phyloP scores from a whole-genome alignment of 2,329 filamentous ascomycete species.

The Onygena corvina region DNA sequence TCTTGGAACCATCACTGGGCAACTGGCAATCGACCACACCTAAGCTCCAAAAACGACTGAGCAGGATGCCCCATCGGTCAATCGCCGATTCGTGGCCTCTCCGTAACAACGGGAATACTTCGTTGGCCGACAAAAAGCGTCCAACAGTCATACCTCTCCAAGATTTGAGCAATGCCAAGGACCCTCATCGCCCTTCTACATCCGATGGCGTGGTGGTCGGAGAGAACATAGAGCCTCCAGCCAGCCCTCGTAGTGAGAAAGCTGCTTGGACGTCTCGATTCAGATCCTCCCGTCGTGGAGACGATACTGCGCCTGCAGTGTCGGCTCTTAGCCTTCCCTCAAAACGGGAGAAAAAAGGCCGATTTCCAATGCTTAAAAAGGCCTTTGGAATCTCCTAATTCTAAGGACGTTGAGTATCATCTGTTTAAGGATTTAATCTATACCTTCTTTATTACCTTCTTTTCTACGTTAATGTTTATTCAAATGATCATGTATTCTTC shows the following conservation, averaged over 20 bases:
- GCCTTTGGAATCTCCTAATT: constrained; percentile 12
- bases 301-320: constrained; percentile 1
- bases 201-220: constrained; percentile 13
- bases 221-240: background rate
- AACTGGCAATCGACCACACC: constrained; percentile 13
- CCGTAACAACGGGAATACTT: constrained; percentile 4
- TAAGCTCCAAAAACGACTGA: constrained; percentile 22
- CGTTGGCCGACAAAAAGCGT: background rate
- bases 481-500: background rate
- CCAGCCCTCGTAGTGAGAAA: background rate
- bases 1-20: background rate
- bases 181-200: constrained; percentile 11
- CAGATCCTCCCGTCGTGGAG: constrained; percentile 6
- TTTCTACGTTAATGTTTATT: background rate
- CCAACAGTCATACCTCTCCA: background rate
- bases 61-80: constrained; percentile 18
- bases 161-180: background rate
- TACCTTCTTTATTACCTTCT: background rate
- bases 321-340: constrained; percentile 6
- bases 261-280: constrained; percentile 14
- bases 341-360: constrained; percentile 14
- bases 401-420: background rate
- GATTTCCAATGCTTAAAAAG: constrained; percentile 12
- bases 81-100: constrained; percentile 21
- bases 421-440: background rate